These are phyloP conservation scores for Xylariales sp. DNA, from an alignment of 2,329 filamentous ascomycete genomes.

Conservation along the genomic window DNA sequence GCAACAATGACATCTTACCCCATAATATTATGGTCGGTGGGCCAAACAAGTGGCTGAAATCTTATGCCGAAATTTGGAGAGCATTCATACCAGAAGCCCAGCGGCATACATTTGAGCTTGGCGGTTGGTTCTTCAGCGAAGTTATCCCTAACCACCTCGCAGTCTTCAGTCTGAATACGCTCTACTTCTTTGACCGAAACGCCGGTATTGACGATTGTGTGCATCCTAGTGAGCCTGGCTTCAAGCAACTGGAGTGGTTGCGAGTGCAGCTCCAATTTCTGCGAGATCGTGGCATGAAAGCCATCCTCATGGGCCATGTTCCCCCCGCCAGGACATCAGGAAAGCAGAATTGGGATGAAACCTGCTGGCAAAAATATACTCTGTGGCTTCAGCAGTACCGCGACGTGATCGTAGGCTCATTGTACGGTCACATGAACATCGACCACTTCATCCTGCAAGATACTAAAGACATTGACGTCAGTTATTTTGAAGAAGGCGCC, in stretches of 20 bases:
- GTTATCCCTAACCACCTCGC: slow-evolving; percentile 82
- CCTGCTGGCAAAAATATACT: slow-evolving; percentile 96
- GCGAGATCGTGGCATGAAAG: slow-evolving; percentile 83
- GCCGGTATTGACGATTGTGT: slow-evolving; percentile 89
- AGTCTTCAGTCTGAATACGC: slow-evolving; percentile 90
- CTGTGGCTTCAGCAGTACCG: slow-evolving; percentile 88
- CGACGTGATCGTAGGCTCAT: slow-evolving; percentile 73
- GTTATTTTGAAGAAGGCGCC: slow-evolving; percentile 29
- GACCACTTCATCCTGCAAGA: slow-evolving; percentile 96
- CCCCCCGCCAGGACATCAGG: slow-evolving; percentile 80
- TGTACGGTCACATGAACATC: slow-evolving; percentile 98
- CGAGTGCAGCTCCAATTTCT: slow-evolving; percentile 81
- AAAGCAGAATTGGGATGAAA: slow-evolving; percentile 92
- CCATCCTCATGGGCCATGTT: slow-evolving; percentile 89
- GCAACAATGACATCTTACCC: slow-evolving; percentile 96
- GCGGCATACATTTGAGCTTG: slow-evolving; percentile 83
- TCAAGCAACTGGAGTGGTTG: slow-evolving; percentile 94
- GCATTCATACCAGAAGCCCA: slow-evolving; percentile 90
- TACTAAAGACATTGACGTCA: slow-evolving; percentile 67
- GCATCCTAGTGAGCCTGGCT: slow-evolving; percentile 76
- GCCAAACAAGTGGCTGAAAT: slow-evolving; percentile 80
- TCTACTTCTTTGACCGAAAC: slow-evolving; percentile 95
- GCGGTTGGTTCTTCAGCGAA: slow-evolving; percentile 93
- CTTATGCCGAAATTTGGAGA: slow-evolving; percentile 75
- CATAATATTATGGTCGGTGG: slow-evolving; percentile 89